Evolutionary conservation across 2,329 filamentous ascomycete species (phyloP).

Genomic region (Botrytis tulipae): DNA sequence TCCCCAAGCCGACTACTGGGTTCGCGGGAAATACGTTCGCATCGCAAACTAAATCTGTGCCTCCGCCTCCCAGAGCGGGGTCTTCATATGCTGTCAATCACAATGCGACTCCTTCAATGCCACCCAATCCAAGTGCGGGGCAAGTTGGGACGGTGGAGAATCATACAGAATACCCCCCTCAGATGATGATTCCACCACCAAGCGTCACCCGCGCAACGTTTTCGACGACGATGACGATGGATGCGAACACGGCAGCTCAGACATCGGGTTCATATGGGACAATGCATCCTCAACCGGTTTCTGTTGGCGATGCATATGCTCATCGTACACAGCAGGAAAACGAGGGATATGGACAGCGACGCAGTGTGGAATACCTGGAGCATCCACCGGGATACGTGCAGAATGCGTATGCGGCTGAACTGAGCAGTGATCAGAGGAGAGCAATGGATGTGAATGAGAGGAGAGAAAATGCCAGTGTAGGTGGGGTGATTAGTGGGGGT

Average conservation of each 20-base stretch:
- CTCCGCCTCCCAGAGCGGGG: constrained; percentile 49
- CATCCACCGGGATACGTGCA: constrained; percentile 53
- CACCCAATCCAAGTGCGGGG: neutral
- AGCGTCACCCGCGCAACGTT: constrained; percentile 42
- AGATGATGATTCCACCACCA: constrained; percentile 38
- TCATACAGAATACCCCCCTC: constrained; percentile 34
- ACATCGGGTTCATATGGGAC: neutral
- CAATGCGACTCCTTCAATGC: neutral
- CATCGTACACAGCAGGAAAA: neutral
- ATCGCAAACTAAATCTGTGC: constrained; percentile 30
- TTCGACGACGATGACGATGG: constrained; percentile 46
- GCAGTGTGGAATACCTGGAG: constrained; percentile 36
- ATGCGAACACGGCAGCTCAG: neutral
- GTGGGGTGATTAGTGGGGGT: neutral
- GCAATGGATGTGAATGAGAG: constrained; percentile 29
- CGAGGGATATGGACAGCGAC: neutral
- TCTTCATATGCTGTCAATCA: constrained; percentile 24
- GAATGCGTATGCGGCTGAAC: constrained; percentile 52
- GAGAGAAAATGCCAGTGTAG: constrained; percentile 39
- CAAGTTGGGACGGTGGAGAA: neutral
- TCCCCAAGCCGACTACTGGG: constrained; percentile 45
- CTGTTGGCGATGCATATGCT: neutral
- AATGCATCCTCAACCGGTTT: constrained; percentile 16
- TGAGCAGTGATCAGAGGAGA: constrained; percentile 46
- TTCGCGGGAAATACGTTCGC: constrained; percentile 25